These are phyloP conservation scores for Biscutella laevigata DNA, from an alignment of 441 rosid species.

Conservation along the genomic window DNA sequence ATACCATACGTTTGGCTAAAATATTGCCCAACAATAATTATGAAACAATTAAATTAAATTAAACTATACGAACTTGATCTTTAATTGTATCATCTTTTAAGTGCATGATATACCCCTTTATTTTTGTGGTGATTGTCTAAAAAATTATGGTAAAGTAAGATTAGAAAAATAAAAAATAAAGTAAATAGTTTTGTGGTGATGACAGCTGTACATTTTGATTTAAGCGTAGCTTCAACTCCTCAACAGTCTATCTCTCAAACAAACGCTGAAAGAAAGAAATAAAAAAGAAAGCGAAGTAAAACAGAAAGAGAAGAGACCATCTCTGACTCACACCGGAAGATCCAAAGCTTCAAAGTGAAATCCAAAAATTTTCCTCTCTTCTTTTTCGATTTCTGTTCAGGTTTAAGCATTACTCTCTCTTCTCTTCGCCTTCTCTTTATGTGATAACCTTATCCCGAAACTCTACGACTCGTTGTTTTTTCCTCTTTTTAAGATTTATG, in stretches of 20 bases:
- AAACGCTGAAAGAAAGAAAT: background rate
- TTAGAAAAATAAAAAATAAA: too few relatives aligned
- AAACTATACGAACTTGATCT: too few relatives aligned
- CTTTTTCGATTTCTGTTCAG: background rate
- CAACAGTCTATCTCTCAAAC: conserved; percentile 22
- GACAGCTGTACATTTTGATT: conserved; percentile 26
- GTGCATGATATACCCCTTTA: too few relatives aligned
- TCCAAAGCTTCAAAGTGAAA: background rate
- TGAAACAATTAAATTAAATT: too few relatives aligned
- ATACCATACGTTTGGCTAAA: too few relatives aligned
- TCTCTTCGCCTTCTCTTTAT: background rate
- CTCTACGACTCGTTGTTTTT: conserved; percentile 10
- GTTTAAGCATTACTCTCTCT: conserved; percentile 4
- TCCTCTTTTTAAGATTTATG: background rate
- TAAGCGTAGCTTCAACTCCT: conserved; percentile 31
- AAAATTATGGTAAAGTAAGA: too few relatives aligned
- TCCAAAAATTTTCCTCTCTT: background rate
- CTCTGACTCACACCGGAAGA: conserved; percentile 28
- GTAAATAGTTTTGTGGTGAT: too few relatives aligned
- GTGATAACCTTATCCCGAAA: background rate
- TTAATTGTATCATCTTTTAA: too few relatives aligned
- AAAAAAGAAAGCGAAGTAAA: conserved; percentile 18
- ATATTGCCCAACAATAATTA: too few relatives aligned
- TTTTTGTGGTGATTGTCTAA: too few relatives aligned
- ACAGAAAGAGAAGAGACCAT: conserved; percentile 20